These are phyloP conservation scores for Teunomyces aglyptinius DNA, from an alignment of 805 yeast genomes.

Conservation along the genomic window DNA sequence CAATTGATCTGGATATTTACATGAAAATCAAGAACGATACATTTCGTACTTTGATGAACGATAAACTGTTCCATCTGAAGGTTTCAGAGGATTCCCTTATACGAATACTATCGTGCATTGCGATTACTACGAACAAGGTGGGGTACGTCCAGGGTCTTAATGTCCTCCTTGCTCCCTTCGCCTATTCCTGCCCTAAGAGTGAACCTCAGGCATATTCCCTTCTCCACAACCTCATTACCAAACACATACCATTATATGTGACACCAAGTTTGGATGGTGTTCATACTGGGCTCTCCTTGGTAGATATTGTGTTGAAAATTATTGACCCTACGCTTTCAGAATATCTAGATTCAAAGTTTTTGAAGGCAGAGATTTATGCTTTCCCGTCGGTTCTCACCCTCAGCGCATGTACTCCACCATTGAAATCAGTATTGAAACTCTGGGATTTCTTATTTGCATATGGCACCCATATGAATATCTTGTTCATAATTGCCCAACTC, in stretches of 20 bases:
- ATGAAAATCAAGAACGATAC: conserved; percentile 81
- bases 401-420: conserved; percentile 86
- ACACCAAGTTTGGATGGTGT: conserved; percentile 79
- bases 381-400: conserved; percentile 80
- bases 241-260: conserved; percentile 74
- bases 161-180: conserved; percentile 78
- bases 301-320: conserved; percentile 68
- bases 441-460: conserved; percentile 94
- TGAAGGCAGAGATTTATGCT: conserved; percentile 85
- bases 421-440: conserved; percentile 66
- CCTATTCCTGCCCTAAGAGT: conserved; percentile 63
- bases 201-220: conserved; percentile 85
- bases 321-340: conserved; percentile 71
- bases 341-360: conserved; percentile 57
- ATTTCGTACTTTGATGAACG: conserved; percentile 79
- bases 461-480: conserved; percentile 83
- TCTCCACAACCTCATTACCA: conserved; percentile 58
- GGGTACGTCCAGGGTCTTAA: conserved; percentile 92
- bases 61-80: conserved; percentile 55
- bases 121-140: conserved; percentile 42
- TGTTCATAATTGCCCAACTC: conserved; percentile 81
- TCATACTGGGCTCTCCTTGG: conserved; percentile 67
- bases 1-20: conserved; percentile 47
- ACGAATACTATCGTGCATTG: conserved; percentile 71
- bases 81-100: conserved; percentile 71